phyloP scores from a whole-genome alignment of 2,329 filamentous ascomycete genomes.

The Cladophialophora psammophila region DNA sequence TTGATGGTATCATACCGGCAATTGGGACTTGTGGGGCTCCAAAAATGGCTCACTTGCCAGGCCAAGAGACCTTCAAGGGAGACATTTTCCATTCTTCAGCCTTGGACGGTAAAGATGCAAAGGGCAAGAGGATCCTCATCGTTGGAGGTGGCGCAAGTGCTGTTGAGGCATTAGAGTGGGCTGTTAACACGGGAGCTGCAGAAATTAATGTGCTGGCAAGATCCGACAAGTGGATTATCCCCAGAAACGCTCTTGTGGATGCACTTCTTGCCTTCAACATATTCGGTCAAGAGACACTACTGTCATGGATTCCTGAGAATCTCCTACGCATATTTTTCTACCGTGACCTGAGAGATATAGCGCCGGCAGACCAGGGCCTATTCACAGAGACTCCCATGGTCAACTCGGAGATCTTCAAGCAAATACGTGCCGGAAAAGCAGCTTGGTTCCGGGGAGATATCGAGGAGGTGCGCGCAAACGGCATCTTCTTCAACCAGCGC shows the following conservation, averaged over 20 bases:
- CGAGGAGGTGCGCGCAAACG: slow-evolving; percentile 66
- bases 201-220: slow-evolving; percentile 77
- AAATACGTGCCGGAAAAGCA: slow-evolving; percentile 73
- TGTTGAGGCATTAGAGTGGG: slow-evolving; percentile 83
- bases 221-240: slow-evolving; percentile 87
- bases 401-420: slow-evolving; percentile 79
- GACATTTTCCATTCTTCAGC: slow-evolving; percentile 77
- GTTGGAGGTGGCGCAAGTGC: slow-evolving; percentile 82
- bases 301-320: slow-evolving; percentile 80
- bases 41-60: slow-evolving; percentile 73
- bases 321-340: slow-evolving; percentile 82
- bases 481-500: slow-evolving; percentile 75
- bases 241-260: slow-evolving; percentile 77
- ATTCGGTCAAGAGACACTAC: slow-evolving; percentile 75
- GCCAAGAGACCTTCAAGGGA: slow-evolving; percentile 76
- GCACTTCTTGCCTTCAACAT: slow-evolving; percentile 77
- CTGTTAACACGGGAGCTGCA: slow-evolving; percentile 68
- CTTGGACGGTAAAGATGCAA: slow-evolving; percentile 74
- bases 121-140: slow-evolving; percentile 76
- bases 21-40: slow-evolving; percentile 82
- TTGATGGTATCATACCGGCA: slow-evolving; percentile 79
- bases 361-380: slow-evolving; percentile 72
- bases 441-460: slow-evolving; percentile 86
- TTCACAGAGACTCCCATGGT: slow-evolving; percentile 89
- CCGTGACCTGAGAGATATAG: slow-evolving; percentile 76